phyloP scores from a whole-genome alignment of 2,329 filamentous ascomycete species.

The Zopfia rhizophila region DNA sequence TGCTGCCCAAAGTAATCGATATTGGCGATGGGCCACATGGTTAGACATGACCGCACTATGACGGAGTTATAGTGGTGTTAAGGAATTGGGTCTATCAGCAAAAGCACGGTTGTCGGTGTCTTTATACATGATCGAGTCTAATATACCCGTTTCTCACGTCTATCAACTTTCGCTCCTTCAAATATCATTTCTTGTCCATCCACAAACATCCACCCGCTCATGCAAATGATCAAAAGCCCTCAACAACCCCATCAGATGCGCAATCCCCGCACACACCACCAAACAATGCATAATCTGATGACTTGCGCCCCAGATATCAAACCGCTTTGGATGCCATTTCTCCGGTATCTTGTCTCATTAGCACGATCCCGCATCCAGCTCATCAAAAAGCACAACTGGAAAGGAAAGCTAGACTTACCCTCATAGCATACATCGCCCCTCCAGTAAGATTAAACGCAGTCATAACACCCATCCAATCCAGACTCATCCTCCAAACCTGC shows the following conservation, averaged over 20 bases:
- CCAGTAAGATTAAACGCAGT: constrained; percentile 19
- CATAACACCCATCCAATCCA: constrained; percentile 33
- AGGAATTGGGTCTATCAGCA: too few relatives aligned
- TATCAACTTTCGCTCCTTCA: too few relatives aligned
- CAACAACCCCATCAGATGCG: constrained; percentile 13
- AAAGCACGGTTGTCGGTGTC: too few relatives aligned
- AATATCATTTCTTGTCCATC: too few relatives aligned
- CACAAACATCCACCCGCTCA: too few relatives aligned
- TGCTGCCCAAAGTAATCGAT: constrained; percentile 57
- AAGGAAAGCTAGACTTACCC: constrained; percentile 8
- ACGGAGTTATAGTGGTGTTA: too few relatives aligned
- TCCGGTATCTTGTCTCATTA: constrained; percentile 54
- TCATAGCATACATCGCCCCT: constrained; percentile 20
- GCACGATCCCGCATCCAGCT: background rate
- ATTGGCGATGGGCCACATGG: constrained; percentile 71
- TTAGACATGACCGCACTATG: too few relatives aligned
- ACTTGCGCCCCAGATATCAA: constrained; percentile 59
- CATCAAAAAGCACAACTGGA: background rate
- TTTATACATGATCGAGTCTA: too few relatives aligned
- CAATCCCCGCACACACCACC: constrained; percentile 50
- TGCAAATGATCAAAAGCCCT: constrained; percentile 14
- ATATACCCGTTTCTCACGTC: too few relatives aligned
- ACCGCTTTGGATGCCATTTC: constrained; percentile 52
- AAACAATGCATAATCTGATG: constrained; percentile 62
- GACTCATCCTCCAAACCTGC: constrained; percentile 27